These are phyloP conservation scores for Kwoniella shandongensis DNA, from an alignment of 768 basidiomycete species.

Conservation along the genomic window DNA sequence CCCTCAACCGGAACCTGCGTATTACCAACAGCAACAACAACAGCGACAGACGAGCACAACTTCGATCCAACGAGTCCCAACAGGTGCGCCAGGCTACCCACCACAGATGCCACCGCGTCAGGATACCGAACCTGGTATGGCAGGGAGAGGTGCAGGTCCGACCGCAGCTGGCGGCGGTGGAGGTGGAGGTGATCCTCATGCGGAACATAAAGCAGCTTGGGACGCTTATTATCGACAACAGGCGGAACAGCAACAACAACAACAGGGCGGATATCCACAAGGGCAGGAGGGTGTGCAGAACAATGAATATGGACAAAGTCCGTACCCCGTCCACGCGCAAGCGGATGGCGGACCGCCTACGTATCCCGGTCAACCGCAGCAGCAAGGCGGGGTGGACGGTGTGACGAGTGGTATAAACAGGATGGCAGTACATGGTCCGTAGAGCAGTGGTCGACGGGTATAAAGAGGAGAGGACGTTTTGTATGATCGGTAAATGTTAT, in stretches of 20 bases:
- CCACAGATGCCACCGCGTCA: constrained; percentile 43
- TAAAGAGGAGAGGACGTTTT: not conserved
- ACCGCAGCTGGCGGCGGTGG: constrained; percentile 28
- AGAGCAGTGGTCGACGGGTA: not conserved
- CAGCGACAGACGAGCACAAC: constrained; percentile 18
- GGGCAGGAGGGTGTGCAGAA: constrained; percentile 14
- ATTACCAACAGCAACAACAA: constrained; percentile 33
- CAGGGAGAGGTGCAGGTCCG: constrained; percentile 55
- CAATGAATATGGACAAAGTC: constrained; percentile 3
- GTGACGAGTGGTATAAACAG: constrained; percentile 30
- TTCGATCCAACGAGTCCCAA: constrained; percentile 46
- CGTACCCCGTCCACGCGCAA: constrained; percentile 9
- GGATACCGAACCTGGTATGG: constrained; percentile 47
- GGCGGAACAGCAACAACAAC: constrained; percentile 44
- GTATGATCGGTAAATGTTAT: constrained; percentile 1
- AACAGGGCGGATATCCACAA: constrained; percentile 13
- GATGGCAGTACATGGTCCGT: constrained; percentile 39
- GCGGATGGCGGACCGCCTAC: constrained; percentile 22
- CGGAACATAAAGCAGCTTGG: constrained; percentile 51
- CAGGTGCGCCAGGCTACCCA: constrained; percentile 41
- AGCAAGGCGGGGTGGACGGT: constrained; percentile 22
- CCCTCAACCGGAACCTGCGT: constrained; percentile 37
- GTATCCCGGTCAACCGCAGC: constrained; percentile 9
- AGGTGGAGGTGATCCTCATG: constrained; percentile 34
- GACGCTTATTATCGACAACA: constrained; percentile 53